phyloP scores from a whole-genome alignment of 371 early-diverging fungal genomes.

The Circinella umbellata region DNA sequence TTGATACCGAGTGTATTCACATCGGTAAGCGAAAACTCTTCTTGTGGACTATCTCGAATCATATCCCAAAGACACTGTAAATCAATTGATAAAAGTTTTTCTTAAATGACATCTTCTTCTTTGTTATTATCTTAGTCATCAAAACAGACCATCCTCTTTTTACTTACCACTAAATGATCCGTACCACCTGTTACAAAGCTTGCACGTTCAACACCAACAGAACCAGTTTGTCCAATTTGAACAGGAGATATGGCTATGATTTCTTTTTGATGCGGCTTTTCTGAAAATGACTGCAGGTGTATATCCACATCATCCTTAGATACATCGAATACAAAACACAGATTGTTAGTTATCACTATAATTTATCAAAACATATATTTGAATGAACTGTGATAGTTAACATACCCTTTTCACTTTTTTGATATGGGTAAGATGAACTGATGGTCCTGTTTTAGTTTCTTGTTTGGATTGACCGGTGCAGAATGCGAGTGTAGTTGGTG shows the following conservation, averaged over 20 bases:
- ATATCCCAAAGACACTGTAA: conserved; percentile 18
- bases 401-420: neutral
- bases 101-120: too few species aligned
- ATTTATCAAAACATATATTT: too few species aligned
- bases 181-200: conserved; percentile 44
- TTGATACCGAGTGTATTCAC: conserved; percentile 22
- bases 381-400: too few species aligned
- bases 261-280: conserved; percentile 37
- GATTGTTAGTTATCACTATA: too few species aligned
- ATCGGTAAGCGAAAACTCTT: conserved; percentile 15
- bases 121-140: neutral
- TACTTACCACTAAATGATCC: conserved; percentile 39
- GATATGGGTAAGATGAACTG: conserved; percentile 3
- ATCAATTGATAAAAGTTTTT: neutral
- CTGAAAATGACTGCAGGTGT: conserved; percentile 24
- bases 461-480: conserved; percentile 13
- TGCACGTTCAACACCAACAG: conserved; percentile 18
- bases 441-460: neutral
- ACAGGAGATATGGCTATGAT: conserved; percentile 26
- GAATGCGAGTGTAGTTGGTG: conserved; percentile 31
- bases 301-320: conserved; percentile 29
- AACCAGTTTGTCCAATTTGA: conserved; percentile 18
- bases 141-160: conserved; percentile 10
- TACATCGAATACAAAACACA: neutral
- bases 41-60: conserved; percentile 11